A percentile compares a stretch with the other conserved stretches of the same genome.
phyloP scores from a whole-genome alignment of 768 basidiomycete species.

The Tubosaeta brunneosetosa region DNA sequence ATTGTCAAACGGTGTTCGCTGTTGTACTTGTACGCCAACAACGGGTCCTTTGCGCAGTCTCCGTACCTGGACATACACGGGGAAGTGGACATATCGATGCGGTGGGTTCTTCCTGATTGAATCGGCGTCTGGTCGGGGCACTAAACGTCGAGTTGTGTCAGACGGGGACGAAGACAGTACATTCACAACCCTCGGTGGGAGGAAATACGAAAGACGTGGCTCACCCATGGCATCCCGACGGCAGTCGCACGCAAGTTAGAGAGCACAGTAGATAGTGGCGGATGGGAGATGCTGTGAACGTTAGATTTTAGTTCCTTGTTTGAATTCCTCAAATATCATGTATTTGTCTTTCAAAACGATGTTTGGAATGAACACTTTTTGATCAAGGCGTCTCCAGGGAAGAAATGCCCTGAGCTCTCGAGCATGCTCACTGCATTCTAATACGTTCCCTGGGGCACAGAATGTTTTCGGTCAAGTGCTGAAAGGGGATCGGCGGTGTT shows the following conservation, averaged over 20 bases:
- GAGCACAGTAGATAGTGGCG: constrained; percentile 81
- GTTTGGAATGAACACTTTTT: too few relatives aligned
- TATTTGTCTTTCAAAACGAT: too few relatives aligned
- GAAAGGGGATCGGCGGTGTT: too few relatives aligned
- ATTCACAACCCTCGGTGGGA: constrained; percentile 84
- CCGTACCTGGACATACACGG: constrained; percentile 95
- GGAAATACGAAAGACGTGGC: constrained; percentile 87
- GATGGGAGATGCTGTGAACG: constrained; percentile 78
- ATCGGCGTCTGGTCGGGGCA: too few relatives aligned
- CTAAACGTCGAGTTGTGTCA: constrained; percentile 25
- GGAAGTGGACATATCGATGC: constrained; percentile 88
- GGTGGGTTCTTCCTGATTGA: constrained; percentile 42
- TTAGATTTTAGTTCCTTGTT: neutral
- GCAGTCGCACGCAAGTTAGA: constrained; percentile 87
- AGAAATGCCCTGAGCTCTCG: too few relatives aligned
- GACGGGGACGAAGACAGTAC: constrained; percentile 86
- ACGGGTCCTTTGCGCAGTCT: constrained; percentile 82
- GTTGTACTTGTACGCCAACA: constrained; percentile 81
- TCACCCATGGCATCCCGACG: constrained; percentile 85
- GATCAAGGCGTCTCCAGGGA: too few relatives aligned
- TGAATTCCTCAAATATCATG: neutral
- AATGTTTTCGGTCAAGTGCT: too few relatives aligned
- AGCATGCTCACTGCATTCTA: too few relatives aligned
- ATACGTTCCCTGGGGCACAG: too few relatives aligned
- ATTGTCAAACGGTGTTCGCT: constrained; percentile 89